A percentile compares a stretch with the other conserved stretches of the same genome.
Evolutionary conservation across 176 grass and related monocot genomes (phyloP).

Genomic region (Oryza officinalis): DNA sequence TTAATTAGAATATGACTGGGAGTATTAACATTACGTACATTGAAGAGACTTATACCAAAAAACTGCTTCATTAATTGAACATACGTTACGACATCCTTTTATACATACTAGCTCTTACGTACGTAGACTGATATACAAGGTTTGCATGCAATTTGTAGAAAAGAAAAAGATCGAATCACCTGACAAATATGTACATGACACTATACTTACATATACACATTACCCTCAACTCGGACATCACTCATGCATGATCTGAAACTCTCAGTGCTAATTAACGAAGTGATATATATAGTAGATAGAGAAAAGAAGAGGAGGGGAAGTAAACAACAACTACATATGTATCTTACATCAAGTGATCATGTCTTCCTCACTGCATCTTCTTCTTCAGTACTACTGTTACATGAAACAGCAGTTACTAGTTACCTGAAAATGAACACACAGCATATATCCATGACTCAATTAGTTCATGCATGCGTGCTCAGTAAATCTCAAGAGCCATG

Average conservation of each 20-base stretch:
- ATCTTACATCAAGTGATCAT: not conserved
- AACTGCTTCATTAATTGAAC: not conserved
- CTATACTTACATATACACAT: conserved; percentile 13
- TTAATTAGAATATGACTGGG: too few relatives aligned
- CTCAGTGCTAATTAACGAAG: conserved; percentile 1
- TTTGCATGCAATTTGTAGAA: not conserved
- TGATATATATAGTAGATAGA: too few relatives aligned
- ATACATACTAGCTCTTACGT: not conserved
- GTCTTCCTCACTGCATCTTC: not conserved
- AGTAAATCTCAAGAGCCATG: not conserved
- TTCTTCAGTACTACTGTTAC: not conserved
- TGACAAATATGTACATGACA: not conserved
- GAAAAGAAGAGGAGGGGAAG: not conserved
- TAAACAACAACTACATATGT: not conserved
- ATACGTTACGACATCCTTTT: not conserved
- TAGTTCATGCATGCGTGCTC: not conserved
- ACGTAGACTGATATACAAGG: not conserved
- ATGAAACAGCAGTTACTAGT: not conserved
- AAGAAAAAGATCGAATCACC: not conserved
- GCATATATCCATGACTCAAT: not conserved
- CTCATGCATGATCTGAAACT: not conserved
- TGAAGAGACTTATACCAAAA: too few relatives aligned
- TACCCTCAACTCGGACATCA: not conserved
- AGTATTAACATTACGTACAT: too few relatives aligned
- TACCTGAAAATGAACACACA: not conserved